Evolutionary conservation across 2,329 filamentous ascomycete species (phyloP).

Genomic region (Fusarium sambucinum): DNA sequence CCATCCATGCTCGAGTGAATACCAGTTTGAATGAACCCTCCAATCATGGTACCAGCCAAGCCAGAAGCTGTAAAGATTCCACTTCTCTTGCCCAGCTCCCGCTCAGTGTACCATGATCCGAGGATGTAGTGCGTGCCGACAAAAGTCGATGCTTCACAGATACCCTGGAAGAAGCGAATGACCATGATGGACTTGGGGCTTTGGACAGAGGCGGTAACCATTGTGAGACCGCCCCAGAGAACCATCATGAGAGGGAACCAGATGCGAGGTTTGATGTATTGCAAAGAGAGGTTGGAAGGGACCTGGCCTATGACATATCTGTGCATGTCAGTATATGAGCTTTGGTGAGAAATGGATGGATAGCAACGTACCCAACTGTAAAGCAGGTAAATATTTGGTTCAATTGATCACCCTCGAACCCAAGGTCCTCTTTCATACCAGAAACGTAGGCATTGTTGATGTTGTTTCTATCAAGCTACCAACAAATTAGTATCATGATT

Average conservation of each 20-base stretch:
- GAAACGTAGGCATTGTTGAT: constrained; percentile 58
- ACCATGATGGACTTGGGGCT: constrained; percentile 55
- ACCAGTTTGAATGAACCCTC: constrained; percentile 71
- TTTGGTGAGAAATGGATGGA: too few relatives aligned
- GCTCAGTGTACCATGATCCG: constrained; percentile 69
- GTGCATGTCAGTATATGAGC: neutral
- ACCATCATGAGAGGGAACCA: constrained; percentile 75
- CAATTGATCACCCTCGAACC: constrained; percentile 59
- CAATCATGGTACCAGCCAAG: constrained; percentile 64
- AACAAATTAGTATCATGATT: neutral
- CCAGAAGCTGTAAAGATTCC: constrained; percentile 73
- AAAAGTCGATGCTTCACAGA: constrained; percentile 56
- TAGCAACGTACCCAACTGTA: constrained; percentile 51
- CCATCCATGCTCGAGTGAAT: constrained; percentile 64
- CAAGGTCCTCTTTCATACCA: constrained; percentile 62
- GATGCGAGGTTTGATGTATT: constrained; percentile 71
- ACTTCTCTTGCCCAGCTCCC: constrained; percentile 71
- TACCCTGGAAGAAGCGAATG: constrained; percentile 56
- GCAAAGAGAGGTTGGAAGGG: constrained; percentile 70
- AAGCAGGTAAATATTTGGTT: constrained; percentile 55
- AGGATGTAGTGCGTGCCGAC: constrained; percentile 59
- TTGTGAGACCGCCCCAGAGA: constrained; percentile 73
- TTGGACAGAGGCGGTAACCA: constrained; percentile 61
- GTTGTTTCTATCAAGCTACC: constrained; percentile 55
- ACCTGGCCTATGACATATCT: constrained; percentile 68